phyloP scores from a whole-genome alignment of 139 green algal species.

The Chlamydomonas sp. region DNA sequence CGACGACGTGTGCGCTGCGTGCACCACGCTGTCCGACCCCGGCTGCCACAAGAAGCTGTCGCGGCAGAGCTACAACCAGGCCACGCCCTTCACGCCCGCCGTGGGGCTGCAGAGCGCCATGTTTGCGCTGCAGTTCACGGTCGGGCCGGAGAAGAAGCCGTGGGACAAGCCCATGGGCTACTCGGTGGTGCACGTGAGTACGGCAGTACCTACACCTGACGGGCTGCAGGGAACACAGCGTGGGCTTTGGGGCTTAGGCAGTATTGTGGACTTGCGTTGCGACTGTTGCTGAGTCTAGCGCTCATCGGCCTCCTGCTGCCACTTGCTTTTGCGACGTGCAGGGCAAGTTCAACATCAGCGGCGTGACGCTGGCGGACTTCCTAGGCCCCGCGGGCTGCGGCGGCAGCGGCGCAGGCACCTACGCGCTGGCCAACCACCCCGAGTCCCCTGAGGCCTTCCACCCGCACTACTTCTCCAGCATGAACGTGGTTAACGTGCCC shows the following conservation, averaged over 20 bases:
- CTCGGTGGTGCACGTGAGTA: conserved; percentile 38
- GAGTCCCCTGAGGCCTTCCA: conserved; percentile 63
- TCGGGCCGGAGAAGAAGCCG: conserved; percentile 62
- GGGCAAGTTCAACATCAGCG: conserved; percentile 42
- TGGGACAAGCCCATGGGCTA: conserved; percentile 67
- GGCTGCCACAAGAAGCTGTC: conserved; percentile 56
- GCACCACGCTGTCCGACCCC: conserved; percentile 18
- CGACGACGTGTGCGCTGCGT: conserved; percentile 47
- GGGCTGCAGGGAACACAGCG: neutral
- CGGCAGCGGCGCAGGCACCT: conserved; percentile 11
- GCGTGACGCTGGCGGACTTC: conserved; percentile 60
- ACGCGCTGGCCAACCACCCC: conserved; percentile 61
- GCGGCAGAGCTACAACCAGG: conserved; percentile 53
- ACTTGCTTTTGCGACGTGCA: neutral
- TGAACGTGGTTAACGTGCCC: conserved; percentile 44
- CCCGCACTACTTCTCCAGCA: conserved; percentile 53
- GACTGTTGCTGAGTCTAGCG: too few species aligned
- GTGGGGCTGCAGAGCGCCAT: conserved; percentile 45
- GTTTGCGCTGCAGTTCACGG: conserved; percentile 58
- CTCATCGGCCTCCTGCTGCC: too few species aligned
- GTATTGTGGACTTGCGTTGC: too few species aligned
- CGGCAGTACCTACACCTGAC: too few species aligned
- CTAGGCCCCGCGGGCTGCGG: conserved; percentile 37
- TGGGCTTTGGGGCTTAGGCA: too few species aligned
- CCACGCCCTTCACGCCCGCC: conserved; percentile 26